These are phyloP conservation scores for Pontederia crassipes DNA, from an alignment of 176 grass and related monocot genomes.

Conservation along the genomic window DNA sequence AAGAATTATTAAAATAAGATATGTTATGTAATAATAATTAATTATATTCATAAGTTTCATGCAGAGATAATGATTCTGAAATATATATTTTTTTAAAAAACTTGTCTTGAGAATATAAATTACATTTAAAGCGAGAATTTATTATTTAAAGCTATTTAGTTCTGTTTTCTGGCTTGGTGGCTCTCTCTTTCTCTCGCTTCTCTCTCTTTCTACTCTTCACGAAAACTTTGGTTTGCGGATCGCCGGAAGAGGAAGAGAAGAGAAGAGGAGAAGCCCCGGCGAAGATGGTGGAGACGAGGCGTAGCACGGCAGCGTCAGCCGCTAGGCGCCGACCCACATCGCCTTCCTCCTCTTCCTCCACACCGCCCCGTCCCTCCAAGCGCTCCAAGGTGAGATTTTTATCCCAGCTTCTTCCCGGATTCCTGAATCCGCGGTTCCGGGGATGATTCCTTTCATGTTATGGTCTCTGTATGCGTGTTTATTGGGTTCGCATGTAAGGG, in stretches of 20 bases:
- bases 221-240: slow-evolving; percentile 2
- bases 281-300: slow-evolving; percentile 17
- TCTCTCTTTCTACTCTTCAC: no score
- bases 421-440: no score
- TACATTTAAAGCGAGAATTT: no score
- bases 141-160: no score
- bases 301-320: slow-evolving; percentile 4
- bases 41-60: no score
- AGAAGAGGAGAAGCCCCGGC: neutral
- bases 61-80: no score
- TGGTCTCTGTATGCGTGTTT: neutral
- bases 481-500: neutral
- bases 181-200: no score
- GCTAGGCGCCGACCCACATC: neutral
- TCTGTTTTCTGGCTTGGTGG: no score
- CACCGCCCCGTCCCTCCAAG: neutral
- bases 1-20: no score
- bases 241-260: neutral
- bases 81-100: no score
- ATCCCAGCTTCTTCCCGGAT: neutral
- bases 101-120: no score
- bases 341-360: neutral
- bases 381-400: slow-evolving; percentile 10
- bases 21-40: no score
- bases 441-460: neutral